Evolutionary conservation across 1,284 basidiomycete genomes (phyloP).

Genomic region (Singerocomus inundabilis): DNA sequence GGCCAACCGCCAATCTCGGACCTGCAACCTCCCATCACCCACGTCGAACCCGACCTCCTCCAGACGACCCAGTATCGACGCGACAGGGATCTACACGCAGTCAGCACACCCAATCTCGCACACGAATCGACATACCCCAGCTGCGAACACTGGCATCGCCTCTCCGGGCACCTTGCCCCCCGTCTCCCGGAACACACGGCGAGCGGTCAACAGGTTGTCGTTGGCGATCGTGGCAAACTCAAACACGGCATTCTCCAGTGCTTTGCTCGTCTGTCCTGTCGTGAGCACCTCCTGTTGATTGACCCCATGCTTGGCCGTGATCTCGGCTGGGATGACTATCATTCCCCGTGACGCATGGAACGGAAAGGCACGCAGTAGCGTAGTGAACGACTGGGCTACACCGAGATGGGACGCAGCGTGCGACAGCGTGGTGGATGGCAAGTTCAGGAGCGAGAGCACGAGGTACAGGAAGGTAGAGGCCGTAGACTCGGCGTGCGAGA

Average conservation of each 20-base stretch:
- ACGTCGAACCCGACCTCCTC: conserved; percentile 83
- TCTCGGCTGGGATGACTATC: conserved; percentile 82
- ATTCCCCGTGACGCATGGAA: conserved; percentile 71
- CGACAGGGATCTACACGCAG: conserved; percentile 64
- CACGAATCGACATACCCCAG: conserved; percentile 56
- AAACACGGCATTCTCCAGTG: conserved; percentile 76
- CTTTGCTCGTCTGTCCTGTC: conserved; percentile 60
- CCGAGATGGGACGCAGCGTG: conserved; percentile 83
- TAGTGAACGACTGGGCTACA: conserved; percentile 66
- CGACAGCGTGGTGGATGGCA: conserved; percentile 62
- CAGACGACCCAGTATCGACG: conserved; percentile 70
- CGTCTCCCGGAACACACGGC: conserved; percentile 69
- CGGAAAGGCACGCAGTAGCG: conserved; percentile 75
- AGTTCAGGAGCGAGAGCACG: conserved; percentile 68
- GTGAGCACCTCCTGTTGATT: conserved; percentile 87
- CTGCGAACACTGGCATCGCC: conserved; percentile 78
- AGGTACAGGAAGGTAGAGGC: conserved; percentile 80
- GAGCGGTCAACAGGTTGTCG: conserved; percentile 85
- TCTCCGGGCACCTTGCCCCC: conserved; percentile 59
- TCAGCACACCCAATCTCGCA: conserved; percentile 19
- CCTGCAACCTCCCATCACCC: conserved; percentile 69
- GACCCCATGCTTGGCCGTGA: conserved; percentile 77
- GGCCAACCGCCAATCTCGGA: conserved; percentile 82
- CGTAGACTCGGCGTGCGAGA: conserved; percentile 74
- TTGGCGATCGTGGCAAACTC: conserved; percentile 90